A percentile compares a stretch with the other conserved stretches of the same genome.
phyloP scores from a whole-genome alignment of 2,329 filamentous ascomycete species.

The Phyllosticta citriasiana region DNA sequence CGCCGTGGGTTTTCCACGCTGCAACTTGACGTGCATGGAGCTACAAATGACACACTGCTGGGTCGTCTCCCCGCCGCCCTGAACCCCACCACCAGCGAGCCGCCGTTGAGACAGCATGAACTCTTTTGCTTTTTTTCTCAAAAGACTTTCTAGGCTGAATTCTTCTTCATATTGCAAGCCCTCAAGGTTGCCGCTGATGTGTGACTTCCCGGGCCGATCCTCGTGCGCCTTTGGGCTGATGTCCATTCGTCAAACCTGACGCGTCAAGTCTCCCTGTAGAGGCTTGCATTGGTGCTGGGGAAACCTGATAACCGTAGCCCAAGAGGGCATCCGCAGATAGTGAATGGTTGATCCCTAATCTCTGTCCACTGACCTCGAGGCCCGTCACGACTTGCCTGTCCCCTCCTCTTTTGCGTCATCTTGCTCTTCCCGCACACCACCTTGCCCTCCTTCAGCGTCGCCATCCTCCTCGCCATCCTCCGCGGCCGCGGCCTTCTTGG shows the following conservation, averaged over 20 bases:
- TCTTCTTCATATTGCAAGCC: too few relatives aligned
- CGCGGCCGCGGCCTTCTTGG: conserved; percentile 24
- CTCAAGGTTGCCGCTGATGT: neutral
- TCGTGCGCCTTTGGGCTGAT: neutral
- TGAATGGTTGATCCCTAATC: neutral
- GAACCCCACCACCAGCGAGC: neutral
- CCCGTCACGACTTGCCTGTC: neutral
- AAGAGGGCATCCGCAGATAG: neutral
- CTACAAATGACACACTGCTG: neutral
- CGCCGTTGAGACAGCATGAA: neutral
- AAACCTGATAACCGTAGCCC: neutral
- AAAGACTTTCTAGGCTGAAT: neutral
- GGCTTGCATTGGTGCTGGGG: too few relatives aligned
- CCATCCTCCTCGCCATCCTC: conserved; percentile 15
- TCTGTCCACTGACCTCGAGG: neutral
- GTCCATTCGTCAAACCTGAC: neutral
- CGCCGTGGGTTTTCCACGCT: neutral
- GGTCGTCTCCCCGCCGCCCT: neutral
- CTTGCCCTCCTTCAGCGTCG: conserved; percentile 11
- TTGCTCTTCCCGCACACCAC: neutral
- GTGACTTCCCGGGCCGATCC: neutral
- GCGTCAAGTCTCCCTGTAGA: too few relatives aligned
- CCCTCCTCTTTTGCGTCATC: neutral
- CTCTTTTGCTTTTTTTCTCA: neutral
- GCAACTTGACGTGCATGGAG: neutral